Percentiles rank a stretch among this genome's conserved stretches.
Conservation (phyloP, 345 rosid species). For the Eucalyptus fibrosa region DNA sequence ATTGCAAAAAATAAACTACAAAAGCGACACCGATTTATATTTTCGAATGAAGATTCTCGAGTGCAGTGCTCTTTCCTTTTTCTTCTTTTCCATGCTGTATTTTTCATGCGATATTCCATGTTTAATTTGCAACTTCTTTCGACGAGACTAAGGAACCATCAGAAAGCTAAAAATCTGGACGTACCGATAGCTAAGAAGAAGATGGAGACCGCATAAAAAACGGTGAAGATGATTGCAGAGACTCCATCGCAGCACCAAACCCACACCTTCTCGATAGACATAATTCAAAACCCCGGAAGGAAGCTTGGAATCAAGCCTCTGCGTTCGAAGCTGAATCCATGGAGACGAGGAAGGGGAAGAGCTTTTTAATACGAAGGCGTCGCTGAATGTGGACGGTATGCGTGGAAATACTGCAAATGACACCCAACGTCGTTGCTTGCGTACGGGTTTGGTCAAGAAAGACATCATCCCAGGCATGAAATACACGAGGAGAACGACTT, state of each 20-base stretch:
- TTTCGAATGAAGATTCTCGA: not conserved
- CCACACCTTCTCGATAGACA: not conserved
- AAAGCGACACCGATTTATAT: not conserved
- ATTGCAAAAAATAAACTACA: not conserved
- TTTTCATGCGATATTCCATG: not conserved
- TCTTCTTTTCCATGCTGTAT: not conserved
- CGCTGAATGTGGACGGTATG: not conserved
- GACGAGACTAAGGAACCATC: not conserved
- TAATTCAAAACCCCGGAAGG: not conserved
- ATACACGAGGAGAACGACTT: not conserved
- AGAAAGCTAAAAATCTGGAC: not conserved
- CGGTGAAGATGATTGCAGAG: not conserved
- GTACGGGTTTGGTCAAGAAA: not conserved
- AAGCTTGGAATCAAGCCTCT: not conserved
- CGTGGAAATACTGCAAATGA: not conserved
- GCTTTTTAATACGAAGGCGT: not conserved
- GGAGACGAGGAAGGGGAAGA: not conserved
- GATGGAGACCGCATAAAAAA: slow-evolving; percentile 3
- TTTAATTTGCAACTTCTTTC: not conserved
- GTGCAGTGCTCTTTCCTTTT: not conserved
- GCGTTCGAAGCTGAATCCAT: not conserved
- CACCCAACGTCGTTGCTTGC: not conserved
- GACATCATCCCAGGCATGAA: not conserved
- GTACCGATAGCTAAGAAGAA: slow-evolving; percentile 12
- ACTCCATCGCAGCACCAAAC: not conserved